A percentile compares a stretch with the other conserved stretches of the same genome.
These are phyloP conservation scores for Singerocomus rubriflavus DNA, from an alignment of 1,284 basidiomycete species.

Conservation along the genomic window DNA sequence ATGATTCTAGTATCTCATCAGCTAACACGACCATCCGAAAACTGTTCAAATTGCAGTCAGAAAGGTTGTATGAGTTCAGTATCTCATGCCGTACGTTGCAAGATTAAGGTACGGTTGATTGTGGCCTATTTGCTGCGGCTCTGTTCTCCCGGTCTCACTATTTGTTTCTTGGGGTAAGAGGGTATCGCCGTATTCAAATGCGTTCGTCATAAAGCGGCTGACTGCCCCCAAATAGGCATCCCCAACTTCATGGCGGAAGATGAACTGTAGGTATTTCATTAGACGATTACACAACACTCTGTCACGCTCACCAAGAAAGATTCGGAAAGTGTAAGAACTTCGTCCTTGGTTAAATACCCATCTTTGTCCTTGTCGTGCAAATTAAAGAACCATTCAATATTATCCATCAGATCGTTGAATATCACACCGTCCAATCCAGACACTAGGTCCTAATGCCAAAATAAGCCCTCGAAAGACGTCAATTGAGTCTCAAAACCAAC, in stretches of 20 bases:
- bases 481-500: constrained; percentile 34
- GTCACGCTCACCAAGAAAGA: constrained; percentile 73
- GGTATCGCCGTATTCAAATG: constrained; percentile 94
- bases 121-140: constrained; percentile 48
- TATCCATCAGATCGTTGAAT: constrained; percentile 97
- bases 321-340: constrained; percentile 93
- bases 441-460: constrained; percentile 72
- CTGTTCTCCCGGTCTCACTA: constrained; percentile 41
- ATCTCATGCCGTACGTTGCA: constrained; percentile 56
- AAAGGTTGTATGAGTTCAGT: constrained; percentile 1
- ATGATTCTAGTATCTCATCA: constrained; percentile 91
- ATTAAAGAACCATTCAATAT: constrained; percentile 98
- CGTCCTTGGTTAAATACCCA: constrained; percentile 92
- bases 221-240: constrained; percentile 96
- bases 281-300: not conserved
- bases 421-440: constrained; percentile 88
- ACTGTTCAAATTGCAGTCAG: constrained; percentile 39
- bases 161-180: constrained; percentile 53
- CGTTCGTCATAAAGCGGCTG: constrained; percentile 94
- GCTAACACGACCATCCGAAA: constrained; percentile 98
- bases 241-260: constrained; percentile 96
- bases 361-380: constrained; percentile 96
- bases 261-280: constrained; percentile 59
- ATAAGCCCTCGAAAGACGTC: constrained; percentile 4
- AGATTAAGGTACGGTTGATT: constrained; percentile 88